phyloP scores from a whole-genome alignment of 371 early-diverging fungal genomes.

The Vairimorpha necatrix region DNA sequence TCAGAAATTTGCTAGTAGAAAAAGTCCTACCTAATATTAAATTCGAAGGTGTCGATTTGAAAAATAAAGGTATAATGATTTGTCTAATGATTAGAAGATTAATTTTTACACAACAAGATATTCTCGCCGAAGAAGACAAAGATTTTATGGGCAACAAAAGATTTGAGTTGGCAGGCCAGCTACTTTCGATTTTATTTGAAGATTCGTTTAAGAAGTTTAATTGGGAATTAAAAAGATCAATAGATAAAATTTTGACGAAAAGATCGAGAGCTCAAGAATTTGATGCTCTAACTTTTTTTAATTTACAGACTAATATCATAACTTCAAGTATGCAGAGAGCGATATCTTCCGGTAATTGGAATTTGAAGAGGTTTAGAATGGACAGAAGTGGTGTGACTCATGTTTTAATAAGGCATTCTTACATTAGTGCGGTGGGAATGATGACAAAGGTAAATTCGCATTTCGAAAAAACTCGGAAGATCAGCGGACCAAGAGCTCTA shows the following conservation, averaged over 20 bases:
- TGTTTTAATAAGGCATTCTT: slow-evolving; percentile 85
- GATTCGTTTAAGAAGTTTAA: slow-evolving; percentile 96
- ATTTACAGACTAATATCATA: slow-evolving; percentile 77
- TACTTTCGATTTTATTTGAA: slow-evolving; percentile 92
- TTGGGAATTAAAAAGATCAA: slow-evolving; percentile 69
- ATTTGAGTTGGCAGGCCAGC: slow-evolving; percentile 89
- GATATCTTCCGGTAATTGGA: slow-evolving; percentile 98
- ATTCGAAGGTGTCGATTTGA: slow-evolving; percentile 68
- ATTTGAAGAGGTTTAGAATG: slow-evolving; percentile 98
- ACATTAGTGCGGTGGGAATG: slow-evolving; percentile 95
- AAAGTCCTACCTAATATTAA: slow-evolving; percentile 89
- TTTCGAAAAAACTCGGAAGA: slow-evolving; percentile 99
- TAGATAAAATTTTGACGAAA: slow-evolving; percentile 84
- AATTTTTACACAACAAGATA: slow-evolving; percentile 73
- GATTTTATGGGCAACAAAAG: slow-evolving; percentile 99
- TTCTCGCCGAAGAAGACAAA: slow-evolving; percentile 83
- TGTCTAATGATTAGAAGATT: slow-evolving; percentile 93
- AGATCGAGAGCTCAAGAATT: slow-evolving; percentile 83
- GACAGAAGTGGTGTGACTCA: slow-evolving; percentile 97
- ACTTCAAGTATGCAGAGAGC: slow-evolving; percentile 86
- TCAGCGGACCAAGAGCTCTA: slow-evolving; percentile 90
- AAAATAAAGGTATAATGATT: slow-evolving; percentile 83
- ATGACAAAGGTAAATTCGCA: slow-evolving; percentile 95
- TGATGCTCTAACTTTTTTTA: slow-evolving; percentile 79
- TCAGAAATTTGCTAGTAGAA: slow-evolving; percentile 77